phyloP scores from a whole-genome alignment of 2,329 filamentous ascomycete species.

The Claviceps paspali region DNA sequence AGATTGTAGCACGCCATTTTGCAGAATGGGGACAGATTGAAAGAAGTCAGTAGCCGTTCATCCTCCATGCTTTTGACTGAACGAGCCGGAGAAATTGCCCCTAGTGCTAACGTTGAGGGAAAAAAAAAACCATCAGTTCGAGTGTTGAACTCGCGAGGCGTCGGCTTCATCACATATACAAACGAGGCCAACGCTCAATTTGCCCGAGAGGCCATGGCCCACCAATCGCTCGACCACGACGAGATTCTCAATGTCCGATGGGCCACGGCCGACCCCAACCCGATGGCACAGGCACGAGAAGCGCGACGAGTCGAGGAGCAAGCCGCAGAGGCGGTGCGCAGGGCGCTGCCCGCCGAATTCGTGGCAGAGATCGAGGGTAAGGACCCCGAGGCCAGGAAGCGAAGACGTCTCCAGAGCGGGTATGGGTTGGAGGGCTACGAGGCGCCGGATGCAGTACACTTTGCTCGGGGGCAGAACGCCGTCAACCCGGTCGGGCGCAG shows the following conservation, averaged over 20 bases:
- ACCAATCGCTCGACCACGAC: conserved; percentile 79
- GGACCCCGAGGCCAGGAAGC: conserved; percentile 73
- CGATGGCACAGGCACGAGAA: conserved; percentile 84
- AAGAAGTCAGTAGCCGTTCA: conserved; percentile 32
- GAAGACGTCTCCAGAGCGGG: conserved; percentile 74
- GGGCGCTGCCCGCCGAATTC: conserved; percentile 77
- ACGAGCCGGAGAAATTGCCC: not conserved
- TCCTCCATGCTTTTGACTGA: too few species aligned
- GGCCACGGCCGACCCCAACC: conserved; percentile 94
- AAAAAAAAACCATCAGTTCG: conserved; percentile 35
- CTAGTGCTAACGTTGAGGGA: not conserved
- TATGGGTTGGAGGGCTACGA: conserved; percentile 88
- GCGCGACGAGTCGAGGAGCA: conserved; percentile 84
- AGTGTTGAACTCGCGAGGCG: conserved; percentile 75
- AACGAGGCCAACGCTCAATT: conserved; percentile 86
- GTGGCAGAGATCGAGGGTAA: conserved; percentile 88
- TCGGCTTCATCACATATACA: conserved; percentile 87
- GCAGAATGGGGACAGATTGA: conserved; percentile 94
- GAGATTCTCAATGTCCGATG: conserved; percentile 93
- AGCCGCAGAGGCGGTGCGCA: conserved; percentile 80
- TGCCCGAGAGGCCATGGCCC: conserved; percentile 89
- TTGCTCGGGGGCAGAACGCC: conserved; percentile 59
- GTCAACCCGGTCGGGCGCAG: conserved; percentile 43
- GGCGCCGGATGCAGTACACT: conserved; percentile 87
- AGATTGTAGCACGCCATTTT: conserved; percentile 87